phyloP scores from a whole-genome alignment of 2,329 filamentous ascomycete species.

The Graphilbum fragrans region DNA sequence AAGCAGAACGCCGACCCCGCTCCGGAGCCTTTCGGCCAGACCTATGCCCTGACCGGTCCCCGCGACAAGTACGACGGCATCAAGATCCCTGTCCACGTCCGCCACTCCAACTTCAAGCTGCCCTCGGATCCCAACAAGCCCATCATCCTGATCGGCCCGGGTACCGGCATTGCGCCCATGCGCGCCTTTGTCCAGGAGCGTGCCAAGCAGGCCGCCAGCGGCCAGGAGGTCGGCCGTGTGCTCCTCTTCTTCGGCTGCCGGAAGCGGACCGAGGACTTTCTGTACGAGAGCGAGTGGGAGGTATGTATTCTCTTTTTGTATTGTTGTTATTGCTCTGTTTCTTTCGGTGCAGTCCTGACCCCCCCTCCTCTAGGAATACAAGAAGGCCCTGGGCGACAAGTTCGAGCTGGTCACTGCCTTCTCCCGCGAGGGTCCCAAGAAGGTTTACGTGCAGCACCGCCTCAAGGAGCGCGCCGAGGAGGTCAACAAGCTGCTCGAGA shows the following conservation, averaged over 20 bases:
- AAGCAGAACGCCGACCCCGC: conserved; percentile 85
- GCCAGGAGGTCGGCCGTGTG: conserved; percentile 74
- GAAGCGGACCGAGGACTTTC: conserved; percentile 75
- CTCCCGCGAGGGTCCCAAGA: conserved; percentile 75
- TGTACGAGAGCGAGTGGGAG: conserved; percentile 87
- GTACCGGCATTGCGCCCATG: conserved; percentile 94
- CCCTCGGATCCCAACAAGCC: conserved; percentile 91
- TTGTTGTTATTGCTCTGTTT: not conserved
- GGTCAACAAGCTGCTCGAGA: conserved; percentile 73
- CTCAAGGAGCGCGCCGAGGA: conserved; percentile 73
- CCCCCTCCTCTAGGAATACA: too few relatives aligned
- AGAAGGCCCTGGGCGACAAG: conserved; percentile 71
- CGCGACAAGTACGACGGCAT: conserved; percentile 96
- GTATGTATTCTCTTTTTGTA: conserved; percentile 39
- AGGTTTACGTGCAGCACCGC: conserved; percentile 94
- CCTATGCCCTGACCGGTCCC: conserved; percentile 77
- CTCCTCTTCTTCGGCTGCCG: conserved; percentile 94
- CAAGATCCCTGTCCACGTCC: conserved; percentile 87
- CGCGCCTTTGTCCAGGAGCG: conserved; percentile 91
- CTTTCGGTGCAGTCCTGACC: too few relatives aligned
- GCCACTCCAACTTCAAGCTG: conserved; percentile 98
- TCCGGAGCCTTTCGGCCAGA: conserved; percentile 72
- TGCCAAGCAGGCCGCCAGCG: conserved; percentile 67
- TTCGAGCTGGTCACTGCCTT: conserved; percentile 90
- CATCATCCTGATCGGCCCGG: conserved; percentile 90